phyloP scores from a whole-genome alignment of 495 filamentous ascomycete species.

The Articulospora tetracladia region DNA sequence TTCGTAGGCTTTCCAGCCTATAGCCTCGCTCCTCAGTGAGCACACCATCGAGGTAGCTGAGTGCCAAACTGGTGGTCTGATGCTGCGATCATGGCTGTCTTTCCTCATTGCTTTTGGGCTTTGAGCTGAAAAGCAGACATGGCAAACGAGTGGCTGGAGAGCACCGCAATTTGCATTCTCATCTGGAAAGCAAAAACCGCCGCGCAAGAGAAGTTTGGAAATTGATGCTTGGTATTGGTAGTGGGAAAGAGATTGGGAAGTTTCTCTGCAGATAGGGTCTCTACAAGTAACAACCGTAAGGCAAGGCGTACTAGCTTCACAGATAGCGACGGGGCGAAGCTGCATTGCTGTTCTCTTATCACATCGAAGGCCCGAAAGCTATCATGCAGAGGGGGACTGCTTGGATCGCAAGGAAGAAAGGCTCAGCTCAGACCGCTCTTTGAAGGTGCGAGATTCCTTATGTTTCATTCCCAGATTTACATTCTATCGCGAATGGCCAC shows the following conservation, averaged over 20 bases:
- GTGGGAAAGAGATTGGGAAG: not conserved
- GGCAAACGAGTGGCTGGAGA: not conserved
- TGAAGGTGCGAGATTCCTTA: too few relatives aligned
- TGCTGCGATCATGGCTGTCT: not conserved
- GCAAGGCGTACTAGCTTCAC: not conserved
- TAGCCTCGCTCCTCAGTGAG: too few relatives aligned
- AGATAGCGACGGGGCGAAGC: not conserved
- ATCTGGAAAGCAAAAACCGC: not conserved
- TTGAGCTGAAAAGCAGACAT: not conserved
- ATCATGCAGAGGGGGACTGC: too few relatives aligned
- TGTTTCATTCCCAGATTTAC: too few relatives aligned
- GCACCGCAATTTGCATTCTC: not conserved
- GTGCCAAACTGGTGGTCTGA: not conserved
- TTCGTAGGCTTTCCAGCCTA: not conserved
- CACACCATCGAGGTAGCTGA: too few relatives aligned
- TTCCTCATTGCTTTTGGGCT: not conserved
- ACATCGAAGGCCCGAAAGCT: too few relatives aligned
- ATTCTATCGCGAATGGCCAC: too few relatives aligned
- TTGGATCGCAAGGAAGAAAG: too few relatives aligned
- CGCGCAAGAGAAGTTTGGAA: not conserved
- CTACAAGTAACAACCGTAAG: too few relatives aligned
- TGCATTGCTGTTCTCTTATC: not conserved
- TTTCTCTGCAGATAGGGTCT: not conserved
- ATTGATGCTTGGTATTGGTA: not conserved
- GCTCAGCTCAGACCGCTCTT: too few relatives aligned